Evolutionary conservation across 1,139 yeast species (phyloP).

Genomic region (Sugiyamaella novakii): DNA sequence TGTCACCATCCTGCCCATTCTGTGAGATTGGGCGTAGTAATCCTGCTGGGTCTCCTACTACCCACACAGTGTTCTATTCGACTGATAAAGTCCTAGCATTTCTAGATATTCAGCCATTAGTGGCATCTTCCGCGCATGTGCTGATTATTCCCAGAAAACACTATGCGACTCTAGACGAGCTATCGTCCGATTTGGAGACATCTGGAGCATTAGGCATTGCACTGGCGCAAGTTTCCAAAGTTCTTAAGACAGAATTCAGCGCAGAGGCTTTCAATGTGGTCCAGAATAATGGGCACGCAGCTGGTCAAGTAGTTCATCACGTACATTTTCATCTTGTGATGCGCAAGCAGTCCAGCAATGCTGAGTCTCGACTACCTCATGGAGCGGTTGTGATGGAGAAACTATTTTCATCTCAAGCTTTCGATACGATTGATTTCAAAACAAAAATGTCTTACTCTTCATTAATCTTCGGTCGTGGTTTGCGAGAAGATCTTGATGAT

Average conservation of each 20-base stretch:
- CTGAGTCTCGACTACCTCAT: conserved; percentile 7
- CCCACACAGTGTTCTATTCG: conserved; percentile 32
- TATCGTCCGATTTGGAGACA: conserved; percentile 70
- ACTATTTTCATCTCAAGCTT: conserved; percentile 1
- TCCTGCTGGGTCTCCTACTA: conserved; percentile 26
- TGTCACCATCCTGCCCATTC: conserved; percentile 30
- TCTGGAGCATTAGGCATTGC: conserved; percentile 75
- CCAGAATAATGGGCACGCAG: conserved; percentile 84
- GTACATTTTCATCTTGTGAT: conserved; percentile 72
- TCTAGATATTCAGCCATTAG: conserved; percentile 76
- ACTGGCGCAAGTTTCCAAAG: conserved; percentile 61
- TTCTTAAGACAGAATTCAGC: conserved; percentile 51
- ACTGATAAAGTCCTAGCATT: conserved; percentile 50
- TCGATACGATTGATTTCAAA: conserved; percentile 19
- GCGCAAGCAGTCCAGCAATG: conserved; percentile 23
- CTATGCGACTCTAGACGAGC: conserved; percentile 75
- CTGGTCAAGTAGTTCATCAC: conserved; percentile 87
- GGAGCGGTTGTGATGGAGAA: conserved; percentile 6
- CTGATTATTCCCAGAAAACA: conserved; percentile 80
- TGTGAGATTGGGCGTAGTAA: conserved; percentile 32
- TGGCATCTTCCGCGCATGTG: conserved; percentile 67
- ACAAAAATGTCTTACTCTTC: conserved; percentile 31
- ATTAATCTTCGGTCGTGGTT: conserved; percentile 39
- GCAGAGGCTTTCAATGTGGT: conserved; percentile 77
- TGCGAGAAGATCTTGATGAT: conserved; percentile 37